Evolutionary conservation across 2,329 filamentous ascomycete genomes (phyloP), one percentile per base, ranked within the genome.

Genomic region (Amphichorda felina): DNA sequence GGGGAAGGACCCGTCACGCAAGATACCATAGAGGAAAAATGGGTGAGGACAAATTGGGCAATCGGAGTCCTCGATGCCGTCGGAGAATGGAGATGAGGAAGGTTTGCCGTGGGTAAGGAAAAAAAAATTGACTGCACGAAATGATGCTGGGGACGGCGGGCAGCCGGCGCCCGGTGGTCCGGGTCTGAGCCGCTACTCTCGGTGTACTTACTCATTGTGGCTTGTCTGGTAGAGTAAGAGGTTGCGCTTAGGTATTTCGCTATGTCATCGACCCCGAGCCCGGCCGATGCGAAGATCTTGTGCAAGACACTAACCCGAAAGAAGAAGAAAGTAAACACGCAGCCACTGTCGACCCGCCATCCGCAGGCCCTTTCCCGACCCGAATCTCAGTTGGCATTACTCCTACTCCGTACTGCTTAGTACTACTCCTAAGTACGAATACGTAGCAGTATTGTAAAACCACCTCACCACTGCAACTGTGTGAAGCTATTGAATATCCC

Each of bases 301-400:
- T 16, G 10, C 14, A 36, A 13, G 33, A 28, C 29, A 30, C 21
- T 29, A 38, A 34, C 13, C 24, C 34, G n/a, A 36, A 25, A 29
- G 10, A 16, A 19, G 34, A 21, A 35, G 18, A 35, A 35, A 38
- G 37, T 38, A 38, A 38, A 38, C 33, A 38, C n/a, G n/a, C n/a
- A n/a, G n/a, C n/a, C n/a, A n/a, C n/a, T n/a, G n/a, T n/a, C n/a
- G n/a, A n/a, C 21, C 21, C 21, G 6, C 21, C 21, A 24, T 24
- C 21, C 21, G 21, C 21, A 10, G 21, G 10, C 21, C 21, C 21
- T 24, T 29, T 13, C 8, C 19, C 19, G n/a, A 37, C 19, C n/a
- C 21, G 4, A 8, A 30, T 13, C 9, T 29, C 26, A 28, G 15
- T 29, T 29, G 26, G 15, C 8, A n/a, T n/a, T n/a, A n/a, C n/a